Evolutionary conservation across 257 asterid genomes (phyloP).

Genomic region (Jacaranda mimosifolia): DNA sequence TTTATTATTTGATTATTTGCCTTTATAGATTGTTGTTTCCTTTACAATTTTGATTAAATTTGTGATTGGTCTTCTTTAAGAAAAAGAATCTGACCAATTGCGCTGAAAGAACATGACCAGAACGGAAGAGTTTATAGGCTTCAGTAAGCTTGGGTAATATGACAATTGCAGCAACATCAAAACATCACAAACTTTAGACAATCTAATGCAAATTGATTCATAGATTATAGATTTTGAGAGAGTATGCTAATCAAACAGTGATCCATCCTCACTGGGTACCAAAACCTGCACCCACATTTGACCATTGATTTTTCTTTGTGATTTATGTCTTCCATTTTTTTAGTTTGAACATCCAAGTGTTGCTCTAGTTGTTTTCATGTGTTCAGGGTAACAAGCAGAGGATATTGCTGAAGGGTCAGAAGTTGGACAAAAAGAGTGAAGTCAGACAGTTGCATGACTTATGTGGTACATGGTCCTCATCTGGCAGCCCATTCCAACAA

Average conservation of each 20-base stretch:
- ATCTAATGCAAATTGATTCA: not conserved
- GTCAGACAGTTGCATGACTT: slow-evolving; percentile 46
- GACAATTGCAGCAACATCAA: not conserved
- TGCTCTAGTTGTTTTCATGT: slow-evolving; percentile 52
- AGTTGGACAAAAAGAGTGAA: slow-evolving; percentile 47
- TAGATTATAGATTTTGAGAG: not conserved
- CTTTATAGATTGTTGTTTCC: too few relatives aligned
- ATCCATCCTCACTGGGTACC: slow-evolving; percentile 2
- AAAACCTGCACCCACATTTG: not conserved
- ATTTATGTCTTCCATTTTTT: slow-evolving; percentile 24
- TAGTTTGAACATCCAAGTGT: slow-evolving; percentile 47
- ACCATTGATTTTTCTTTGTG: slow-evolving; percentile 4
- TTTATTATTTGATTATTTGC: not conserved
- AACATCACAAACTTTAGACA: not conserved
- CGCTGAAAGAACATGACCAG: not conserved
- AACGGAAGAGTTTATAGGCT: too few relatives aligned
- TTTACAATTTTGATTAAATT: not conserved
- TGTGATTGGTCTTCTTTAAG: not conserved
- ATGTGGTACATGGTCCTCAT: slow-evolving; percentile 46
- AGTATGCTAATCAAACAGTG: not conserved
- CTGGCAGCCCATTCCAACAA: slow-evolving; percentile 44
- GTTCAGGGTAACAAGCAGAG: slow-evolving; percentile 52
- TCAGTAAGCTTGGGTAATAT: not conserved
- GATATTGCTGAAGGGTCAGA: slow-evolving; percentile 48
- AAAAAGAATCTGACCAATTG: not conserved